Evolutionary conservation across 441 rosid species (phyloP).

Genomic region (Kokia cookei): DNA sequence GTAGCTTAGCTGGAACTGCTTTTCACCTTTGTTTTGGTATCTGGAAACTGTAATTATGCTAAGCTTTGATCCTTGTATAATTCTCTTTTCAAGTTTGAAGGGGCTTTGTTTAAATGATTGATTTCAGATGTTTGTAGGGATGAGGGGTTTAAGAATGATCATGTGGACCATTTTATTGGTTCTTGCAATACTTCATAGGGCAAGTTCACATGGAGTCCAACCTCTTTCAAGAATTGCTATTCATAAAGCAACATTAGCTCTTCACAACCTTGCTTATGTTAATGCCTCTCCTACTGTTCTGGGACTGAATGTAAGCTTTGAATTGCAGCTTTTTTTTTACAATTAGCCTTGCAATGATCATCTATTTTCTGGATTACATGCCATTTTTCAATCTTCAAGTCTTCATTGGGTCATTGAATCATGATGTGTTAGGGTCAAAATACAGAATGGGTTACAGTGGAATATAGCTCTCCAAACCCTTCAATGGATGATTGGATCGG

Average conservation of each 20-base stretch:
- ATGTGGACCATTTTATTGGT: conserved; percentile 19
- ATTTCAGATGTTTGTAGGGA: conserved; percentile 24
- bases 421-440: conserved; percentile 41
- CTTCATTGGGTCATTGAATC: not conserved
- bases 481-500: conserved; percentile 82
- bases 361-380: not conserved
- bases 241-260: conserved; percentile 32
- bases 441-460: conserved; percentile 52
- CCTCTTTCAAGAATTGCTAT: conserved; percentile 63
- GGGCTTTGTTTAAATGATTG: not conserved
- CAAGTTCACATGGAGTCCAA: conserved; percentile 50
- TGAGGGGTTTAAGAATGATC: conserved; percentile 24
- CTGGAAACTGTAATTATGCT: not conserved
- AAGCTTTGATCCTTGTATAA: not conserved
- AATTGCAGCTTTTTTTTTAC: not conserved
- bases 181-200: conserved; percentile 37
- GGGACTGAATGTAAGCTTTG: conserved; percentile 43
- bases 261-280: conserved; percentile 38
- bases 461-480: conserved; percentile 46
- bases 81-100: not conserved
- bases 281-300: conserved; percentile 57
- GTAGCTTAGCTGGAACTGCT: not conserved
- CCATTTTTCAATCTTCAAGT: not conserved
- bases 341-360: not conserved
- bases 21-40: not conserved